Conservation (phyloP, 495 filamentous ascomycete genomes). For the Penicillium antarcticum region DNA sequence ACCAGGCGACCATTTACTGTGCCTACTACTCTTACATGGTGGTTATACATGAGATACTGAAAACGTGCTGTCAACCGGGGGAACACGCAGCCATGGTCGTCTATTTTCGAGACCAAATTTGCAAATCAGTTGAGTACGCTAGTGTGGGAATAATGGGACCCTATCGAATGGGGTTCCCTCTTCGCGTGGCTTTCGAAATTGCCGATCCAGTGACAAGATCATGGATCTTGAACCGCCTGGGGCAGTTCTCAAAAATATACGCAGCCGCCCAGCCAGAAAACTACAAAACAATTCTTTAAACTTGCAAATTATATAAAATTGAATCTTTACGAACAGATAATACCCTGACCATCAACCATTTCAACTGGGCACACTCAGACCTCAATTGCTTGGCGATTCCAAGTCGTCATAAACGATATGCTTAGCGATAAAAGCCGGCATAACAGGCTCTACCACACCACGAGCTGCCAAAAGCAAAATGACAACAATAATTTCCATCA, state of each 20-base stretch:
- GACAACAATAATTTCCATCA: conserved; percentile 31
- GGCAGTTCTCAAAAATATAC: conserved; percentile 26
- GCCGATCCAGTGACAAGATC: conserved; percentile 22
- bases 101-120: conserved; percentile 34
- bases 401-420: not conserved
- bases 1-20: conserved; percentile 23
- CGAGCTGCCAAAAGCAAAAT: conserved; percentile 21
- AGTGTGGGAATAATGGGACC: conserved; percentile 28
- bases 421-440: not conserved
- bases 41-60: conserved; percentile 29
- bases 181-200: conserved; percentile 31
- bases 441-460: conserved; percentile 23
- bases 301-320: not conserved
- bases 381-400: conserved; percentile 7
- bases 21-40: conserved; percentile 34
- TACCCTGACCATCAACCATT: not conserved
- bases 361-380: not conserved
- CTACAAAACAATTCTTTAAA: conserved; percentile 4
- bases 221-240: conserved; percentile 27
- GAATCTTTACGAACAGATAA: not conserved
- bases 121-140: conserved; percentile 33
- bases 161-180: conserved; percentile 29
- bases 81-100: conserved; percentile 23
- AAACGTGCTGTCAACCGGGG: conserved; percentile 23
- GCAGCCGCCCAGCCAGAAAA: conserved; percentile 24